Base-by-base conservation (phyloP, 2,329 filamentous ascomycete genomes). In the Epichloe uncinata region DNA sequence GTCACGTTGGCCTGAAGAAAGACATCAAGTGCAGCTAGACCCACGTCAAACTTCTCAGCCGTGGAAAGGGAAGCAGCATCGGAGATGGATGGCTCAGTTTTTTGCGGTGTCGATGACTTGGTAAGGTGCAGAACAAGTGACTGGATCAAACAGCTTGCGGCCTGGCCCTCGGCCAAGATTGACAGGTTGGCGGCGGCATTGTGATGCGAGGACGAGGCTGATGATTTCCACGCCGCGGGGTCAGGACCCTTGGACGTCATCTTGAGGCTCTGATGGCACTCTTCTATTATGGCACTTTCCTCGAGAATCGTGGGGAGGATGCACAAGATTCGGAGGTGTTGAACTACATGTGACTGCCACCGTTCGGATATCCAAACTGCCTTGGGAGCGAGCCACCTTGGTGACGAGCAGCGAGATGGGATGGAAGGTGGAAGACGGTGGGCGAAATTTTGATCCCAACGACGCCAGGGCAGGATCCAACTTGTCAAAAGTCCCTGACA, bases 1-100 rank as follows among this genome's bases (percentile, higher is more conserved):
- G 90, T 95, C 49, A 94, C 85, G 62, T 88, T 95, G 1, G 81
- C 81, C 64, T 96, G 90, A 15, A 95, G 67, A 62, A 95, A 96
- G 11, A 83, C 79, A 60, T 88, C 77, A 11, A 95, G 73, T 2
- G 66, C 62, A 38, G 66, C 66, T 6, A 66, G 47, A 5, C 60
- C 65, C 26, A 68, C 57, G 13, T 59, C 54, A 1, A 66, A 54
- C 11, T 57, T 51, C 16, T 57, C 54, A 11, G 54, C 47, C 16
- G 44, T 33, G 5, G 51, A 33, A n/a, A 51, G 47, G 13, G 50
- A 12, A 16, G 38, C 37, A 5, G 51, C 15, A 9, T 49, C 53
- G 20, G 40, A 11, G 16, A 47, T 30, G n/a, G 52, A 36, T 20
- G 48, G 36, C n/a, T 43, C 9, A 11, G 36, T 11, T 37, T 15